Percentiles rank a stretch among this genome's conserved stretches.
Evolutionary conservation across 73 alveolate genomes (phyloP).

Genomic region (Symbiodinium natans): DNA sequence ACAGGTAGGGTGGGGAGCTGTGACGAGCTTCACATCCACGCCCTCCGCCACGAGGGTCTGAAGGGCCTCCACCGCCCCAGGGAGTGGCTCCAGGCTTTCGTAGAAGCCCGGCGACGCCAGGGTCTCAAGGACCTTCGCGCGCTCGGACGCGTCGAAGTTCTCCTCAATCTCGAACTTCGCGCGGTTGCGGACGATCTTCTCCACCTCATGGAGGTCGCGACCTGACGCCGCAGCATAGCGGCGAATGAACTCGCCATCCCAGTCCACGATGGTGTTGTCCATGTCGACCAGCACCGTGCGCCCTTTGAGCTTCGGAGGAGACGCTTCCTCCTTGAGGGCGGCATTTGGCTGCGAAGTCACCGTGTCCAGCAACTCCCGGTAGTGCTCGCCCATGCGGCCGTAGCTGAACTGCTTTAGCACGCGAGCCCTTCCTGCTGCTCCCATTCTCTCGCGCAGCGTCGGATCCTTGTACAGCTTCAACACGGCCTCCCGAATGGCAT

Average conservation of each 20-base stretch:
- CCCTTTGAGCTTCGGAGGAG: not conserved
- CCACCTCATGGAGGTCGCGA: too few species aligned
- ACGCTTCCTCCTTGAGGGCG: not conserved
- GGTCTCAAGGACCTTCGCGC: slow-evolving; percentile 17
- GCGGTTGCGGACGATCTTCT: slow-evolving; percentile 16
- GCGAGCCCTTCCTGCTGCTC: not conserved
- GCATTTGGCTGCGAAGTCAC: not conserved
- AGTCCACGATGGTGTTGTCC: slow-evolving; percentile 76
- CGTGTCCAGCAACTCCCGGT: slow-evolving; percentile 60
- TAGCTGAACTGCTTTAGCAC: slow-evolving; percentile 61
- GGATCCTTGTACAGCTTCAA: slow-evolving; percentile 51
- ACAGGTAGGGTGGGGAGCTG: slow-evolving; percentile 67
- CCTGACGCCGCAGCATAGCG: slow-evolving; percentile 26
- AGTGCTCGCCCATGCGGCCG: slow-evolving; percentile 51
- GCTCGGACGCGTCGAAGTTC: slow-evolving; percentile 38
- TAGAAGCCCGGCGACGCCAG: slow-evolving; percentile 42
- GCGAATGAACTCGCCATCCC: slow-evolving; percentile 79
- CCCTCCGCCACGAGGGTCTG: not conserved
- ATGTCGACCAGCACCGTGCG: slow-evolving; percentile 68
- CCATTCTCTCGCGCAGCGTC: not conserved
- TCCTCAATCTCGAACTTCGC: slow-evolving; percentile 68
- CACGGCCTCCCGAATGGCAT: slow-evolving; percentile 28
- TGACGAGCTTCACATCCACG: slow-evolving; percentile 55
- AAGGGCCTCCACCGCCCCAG: not conserved
- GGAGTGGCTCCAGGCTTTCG: slow-evolving; percentile 33